Evolutionary conservation across 805 yeast genomes (phyloP).

Genomic region (Metschnikowia corniflorae): DNA sequence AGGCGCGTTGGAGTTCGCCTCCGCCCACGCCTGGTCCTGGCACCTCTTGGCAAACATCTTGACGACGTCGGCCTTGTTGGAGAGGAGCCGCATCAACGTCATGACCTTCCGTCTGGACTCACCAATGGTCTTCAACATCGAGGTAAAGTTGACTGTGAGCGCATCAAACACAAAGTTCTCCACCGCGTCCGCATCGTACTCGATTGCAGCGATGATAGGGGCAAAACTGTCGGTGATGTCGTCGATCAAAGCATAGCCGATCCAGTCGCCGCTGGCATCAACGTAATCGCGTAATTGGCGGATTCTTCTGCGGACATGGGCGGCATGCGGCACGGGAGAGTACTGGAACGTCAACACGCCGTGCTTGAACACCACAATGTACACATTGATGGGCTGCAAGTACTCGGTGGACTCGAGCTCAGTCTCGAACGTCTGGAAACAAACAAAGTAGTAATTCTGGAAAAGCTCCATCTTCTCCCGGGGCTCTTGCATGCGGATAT

Average conservation of each 20-base stretch:
- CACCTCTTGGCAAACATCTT: constrained; percentile 95
- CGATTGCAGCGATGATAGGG: constrained; percentile 72
- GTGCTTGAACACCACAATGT: constrained; percentile 57
- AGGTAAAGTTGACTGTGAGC: constrained; percentile 67
- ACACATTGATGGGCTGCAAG: constrained; percentile 68
- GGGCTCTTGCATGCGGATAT: constrained; percentile 92
- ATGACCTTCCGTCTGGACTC: constrained; percentile 87
- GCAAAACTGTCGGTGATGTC: constrained; percentile 83
- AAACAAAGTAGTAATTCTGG: constrained; percentile 85
- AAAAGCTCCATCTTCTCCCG: constrained; percentile 96
- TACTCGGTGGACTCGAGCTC: constrained; percentile 79
- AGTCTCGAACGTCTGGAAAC: constrained; percentile 93
- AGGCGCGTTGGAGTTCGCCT: not conserved
- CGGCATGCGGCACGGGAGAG: constrained; percentile 56
- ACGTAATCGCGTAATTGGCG: constrained; percentile 76
- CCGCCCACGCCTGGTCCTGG: constrained; percentile 56
- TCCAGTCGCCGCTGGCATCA: constrained; percentile 75
- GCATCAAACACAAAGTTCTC: constrained; percentile 84
- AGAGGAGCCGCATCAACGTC: constrained; percentile 83
- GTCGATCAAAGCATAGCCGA: constrained; percentile 78
- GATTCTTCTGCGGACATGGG: constrained; percentile 76
- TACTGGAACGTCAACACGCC: constrained; percentile 61
- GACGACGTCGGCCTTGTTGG: constrained; percentile 95
- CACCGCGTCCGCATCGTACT: constrained; percentile 76
- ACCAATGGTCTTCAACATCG: constrained; percentile 79